phyloP scores from a whole-genome alignment of 768 basidiomycete species.

The Gymnopilus junonius region DNA sequence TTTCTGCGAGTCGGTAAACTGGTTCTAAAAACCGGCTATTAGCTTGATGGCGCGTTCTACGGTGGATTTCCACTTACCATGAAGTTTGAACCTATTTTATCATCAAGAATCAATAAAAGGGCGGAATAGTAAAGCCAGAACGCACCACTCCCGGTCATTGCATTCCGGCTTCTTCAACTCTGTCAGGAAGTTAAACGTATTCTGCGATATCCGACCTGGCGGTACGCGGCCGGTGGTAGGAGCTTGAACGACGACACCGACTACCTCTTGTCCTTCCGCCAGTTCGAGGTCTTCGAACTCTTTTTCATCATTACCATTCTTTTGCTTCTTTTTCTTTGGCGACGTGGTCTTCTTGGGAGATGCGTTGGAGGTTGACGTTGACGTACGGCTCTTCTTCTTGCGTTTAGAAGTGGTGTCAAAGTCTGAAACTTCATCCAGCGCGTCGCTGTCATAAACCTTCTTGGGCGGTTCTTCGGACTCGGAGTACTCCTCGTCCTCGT shows the following conservation, averaged over 20 bases:
- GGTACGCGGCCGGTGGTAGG: slow-evolving; percentile 87
- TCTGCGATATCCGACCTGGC: slow-evolving; percentile 83
- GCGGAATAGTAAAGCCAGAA: not conserved
- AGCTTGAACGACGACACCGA: slow-evolving; percentile 79
- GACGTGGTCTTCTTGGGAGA: slow-evolving; percentile 20
- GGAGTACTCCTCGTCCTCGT: not conserved
- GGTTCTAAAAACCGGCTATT: slow-evolving; percentile 55
- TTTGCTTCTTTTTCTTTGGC: slow-evolving; percentile 36
- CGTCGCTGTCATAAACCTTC: slow-evolving; percentile 46
- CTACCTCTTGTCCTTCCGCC: slow-evolving; percentile 63
- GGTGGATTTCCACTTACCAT: slow-evolving; percentile 48
- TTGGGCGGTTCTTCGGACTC: not conserved
- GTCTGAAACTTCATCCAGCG: slow-evolving; percentile 46
- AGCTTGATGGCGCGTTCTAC: not conserved
- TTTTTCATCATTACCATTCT: slow-evolving; percentile 27
- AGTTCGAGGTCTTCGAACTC: slow-evolving; percentile 43
- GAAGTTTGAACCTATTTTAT: slow-evolving; percentile 73
- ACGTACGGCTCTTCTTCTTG: slow-evolving; percentile 21
- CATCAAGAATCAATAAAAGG: not conserved
- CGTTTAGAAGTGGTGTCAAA: slow-evolving; percentile 21
- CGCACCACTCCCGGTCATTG: slow-evolving; percentile 85
- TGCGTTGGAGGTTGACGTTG: not conserved
- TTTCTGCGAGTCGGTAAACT: slow-evolving; percentile 80
- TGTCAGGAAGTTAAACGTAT: slow-evolving; percentile 78
- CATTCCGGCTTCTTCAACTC: slow-evolving; percentile 73